A percentile compares a stretch with the other conserved stretches of the same genome.
Conservation (phyloP, 2,329 filamentous ascomycete genomes). For the Cadophora luteo-olivacea region DNA sequence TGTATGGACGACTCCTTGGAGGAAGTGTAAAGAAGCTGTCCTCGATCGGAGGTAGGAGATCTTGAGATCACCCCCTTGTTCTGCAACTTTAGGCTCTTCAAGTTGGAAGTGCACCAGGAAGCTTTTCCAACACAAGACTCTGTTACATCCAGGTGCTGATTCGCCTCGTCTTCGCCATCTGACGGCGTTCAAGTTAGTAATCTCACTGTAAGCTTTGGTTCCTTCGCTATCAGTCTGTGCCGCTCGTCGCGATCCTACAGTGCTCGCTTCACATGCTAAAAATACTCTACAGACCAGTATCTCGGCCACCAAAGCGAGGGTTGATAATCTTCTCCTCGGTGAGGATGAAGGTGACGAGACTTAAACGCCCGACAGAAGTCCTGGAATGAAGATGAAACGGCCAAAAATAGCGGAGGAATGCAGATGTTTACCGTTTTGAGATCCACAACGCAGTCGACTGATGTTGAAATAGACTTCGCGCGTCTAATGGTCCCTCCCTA, state of each 20-base stretch:
- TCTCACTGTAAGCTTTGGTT: slow-evolving; percentile 13
- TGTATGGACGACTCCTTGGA: background rate
- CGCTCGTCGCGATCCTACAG: background rate
- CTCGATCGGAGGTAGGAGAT: background rate
- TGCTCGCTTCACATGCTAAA: slow-evolving; percentile 14
- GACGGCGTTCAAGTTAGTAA: background rate
- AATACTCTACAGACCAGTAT: background rate
- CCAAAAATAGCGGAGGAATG: background rate
- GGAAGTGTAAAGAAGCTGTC: no score
- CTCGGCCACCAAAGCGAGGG: background rate
- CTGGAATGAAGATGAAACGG: slow-evolving; percentile 12
- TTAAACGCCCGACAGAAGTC: slow-evolving; percentile 9
- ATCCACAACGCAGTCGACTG: background rate
- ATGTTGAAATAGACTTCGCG: slow-evolving; percentile 26
- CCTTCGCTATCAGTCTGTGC: background rate
- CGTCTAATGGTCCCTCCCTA: background rate
- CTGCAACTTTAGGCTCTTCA: background rate
- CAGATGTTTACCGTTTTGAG: background rate
- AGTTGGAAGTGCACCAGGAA: background rate
- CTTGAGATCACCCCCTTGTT: background rate
- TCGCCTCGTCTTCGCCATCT: slow-evolving; percentile 10
- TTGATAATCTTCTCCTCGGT: background rate
- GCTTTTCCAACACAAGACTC: slow-evolving; percentile 5
- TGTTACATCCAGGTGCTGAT: background rate
- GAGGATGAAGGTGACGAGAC: background rate